These are phyloP conservation scores for Macrotyloma uniflorum DNA, from an alignment of 306 rosid species.

Conservation along the genomic window DNA sequence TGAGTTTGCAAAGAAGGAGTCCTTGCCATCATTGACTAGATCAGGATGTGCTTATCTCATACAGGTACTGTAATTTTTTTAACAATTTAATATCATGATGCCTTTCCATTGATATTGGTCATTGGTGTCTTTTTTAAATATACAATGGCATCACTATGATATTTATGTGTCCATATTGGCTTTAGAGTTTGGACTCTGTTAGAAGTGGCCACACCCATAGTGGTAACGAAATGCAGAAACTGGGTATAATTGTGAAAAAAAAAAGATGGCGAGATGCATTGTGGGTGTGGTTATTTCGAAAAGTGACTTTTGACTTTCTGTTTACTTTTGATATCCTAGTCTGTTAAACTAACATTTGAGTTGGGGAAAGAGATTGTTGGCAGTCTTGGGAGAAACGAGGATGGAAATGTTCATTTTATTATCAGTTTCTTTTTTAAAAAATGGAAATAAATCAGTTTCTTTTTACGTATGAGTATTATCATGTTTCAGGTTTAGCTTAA, in stretches of 20 bases:
- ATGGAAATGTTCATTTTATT: neutral
- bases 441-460: neutral
- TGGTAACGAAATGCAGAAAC: neutral
- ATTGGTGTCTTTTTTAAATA: neutral
- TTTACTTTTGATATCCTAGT: neutral
- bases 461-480: neutral
- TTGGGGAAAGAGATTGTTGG: neutral
- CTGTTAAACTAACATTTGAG: neutral
- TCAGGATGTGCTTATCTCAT: constrained; percentile 97
- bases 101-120: constrained; percentile 14
- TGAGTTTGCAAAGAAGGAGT: constrained; percentile 93
- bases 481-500: constrained; percentile 7
- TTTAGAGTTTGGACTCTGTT: neutral
- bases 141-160: constrained; percentile 11
- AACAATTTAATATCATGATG: neutral
- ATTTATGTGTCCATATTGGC: constrained; percentile 12
- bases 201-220: neutral
- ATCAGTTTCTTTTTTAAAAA: neutral
- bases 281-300: neutral
- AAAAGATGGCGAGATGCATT: neutral
- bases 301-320: neutral
- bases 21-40: constrained; percentile 92
- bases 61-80: constrained; percentile 64
- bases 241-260: neutral
- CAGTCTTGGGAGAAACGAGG: neutral